Conservation (phyloP, 2,329 filamentous ascomycete genomes). For the Teratosphaeria pseudoeucalypti region DNA sequence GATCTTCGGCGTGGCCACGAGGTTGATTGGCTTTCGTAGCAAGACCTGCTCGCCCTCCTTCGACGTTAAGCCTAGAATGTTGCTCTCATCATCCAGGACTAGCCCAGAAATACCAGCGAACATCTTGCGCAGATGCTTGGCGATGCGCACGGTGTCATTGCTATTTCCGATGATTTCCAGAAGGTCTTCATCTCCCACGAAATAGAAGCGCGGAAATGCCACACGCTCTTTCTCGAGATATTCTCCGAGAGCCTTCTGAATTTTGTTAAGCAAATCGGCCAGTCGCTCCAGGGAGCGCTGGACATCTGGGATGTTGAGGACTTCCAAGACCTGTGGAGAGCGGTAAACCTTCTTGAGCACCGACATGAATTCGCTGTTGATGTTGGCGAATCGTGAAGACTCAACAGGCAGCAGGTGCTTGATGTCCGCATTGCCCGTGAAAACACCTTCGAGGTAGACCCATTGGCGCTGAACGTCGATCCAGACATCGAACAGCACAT, state of each 20-base stretch:
- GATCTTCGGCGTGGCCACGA: constrained; percentile 89
- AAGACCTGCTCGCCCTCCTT: constrained; percentile 86
- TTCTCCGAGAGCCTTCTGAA: constrained; percentile 95
- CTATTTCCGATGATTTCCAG: constrained; percentile 99
- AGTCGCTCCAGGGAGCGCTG: constrained; percentile 93
- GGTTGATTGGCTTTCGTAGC: constrained; percentile 81
- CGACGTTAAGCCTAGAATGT: constrained; percentile 86
- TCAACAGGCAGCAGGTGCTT: constrained; percentile 95
- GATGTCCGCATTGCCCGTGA: constrained; percentile 97
- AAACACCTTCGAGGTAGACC: constrained; percentile 98
- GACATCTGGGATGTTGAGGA: constrained; percentile 88
- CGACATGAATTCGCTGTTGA: constrained; percentile 97
- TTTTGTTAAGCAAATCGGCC: constrained; percentile 96
- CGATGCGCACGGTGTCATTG: constrained; percentile 89
- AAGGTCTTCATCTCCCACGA: constrained; percentile 95
- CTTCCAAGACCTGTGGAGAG: constrained; percentile 88
- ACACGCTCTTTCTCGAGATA: constrained; percentile 97
- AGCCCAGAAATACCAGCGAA: constrained; percentile 91
- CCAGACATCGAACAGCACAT: constrained; percentile 98
- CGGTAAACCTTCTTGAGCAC: constrained; percentile 99
- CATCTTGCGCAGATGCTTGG: constrained; percentile 99
- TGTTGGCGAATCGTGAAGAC: constrained; percentile 94
- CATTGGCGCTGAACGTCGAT: constrained; percentile 99
- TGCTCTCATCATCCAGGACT: constrained; percentile 78
- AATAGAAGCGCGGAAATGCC: constrained; percentile 97